Percentiles rank a stretch among this genome's conserved stretches.
phyloP scores from a whole-genome alignment of 2,329 filamentous ascomycete species.

The Monosporascus sp. region DNA sequence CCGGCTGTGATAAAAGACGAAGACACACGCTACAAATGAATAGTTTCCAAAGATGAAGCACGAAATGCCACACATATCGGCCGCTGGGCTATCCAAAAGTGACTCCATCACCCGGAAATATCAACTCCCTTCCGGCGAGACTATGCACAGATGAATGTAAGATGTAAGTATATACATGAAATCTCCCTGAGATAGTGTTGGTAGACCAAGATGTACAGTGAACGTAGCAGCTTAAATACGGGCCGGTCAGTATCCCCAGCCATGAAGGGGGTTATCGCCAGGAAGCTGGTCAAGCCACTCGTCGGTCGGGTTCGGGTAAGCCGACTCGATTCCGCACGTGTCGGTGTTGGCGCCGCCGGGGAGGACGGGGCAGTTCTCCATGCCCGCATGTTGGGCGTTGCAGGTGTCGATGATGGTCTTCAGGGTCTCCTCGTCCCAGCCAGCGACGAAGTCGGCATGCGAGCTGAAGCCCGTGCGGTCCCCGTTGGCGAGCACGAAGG shows the following conservation, averaged over 20 bases:
- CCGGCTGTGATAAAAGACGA: too few relatives aligned
- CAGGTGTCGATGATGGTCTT: slow-evolving; percentile 64
- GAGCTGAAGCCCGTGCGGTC: slow-evolving; percentile 65
- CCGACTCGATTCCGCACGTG: slow-evolving; percentile 45
- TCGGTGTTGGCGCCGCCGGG: slow-evolving; percentile 43
- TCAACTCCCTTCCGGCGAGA: too few relatives aligned
- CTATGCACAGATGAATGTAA: too few relatives aligned
- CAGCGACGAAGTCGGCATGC: slow-evolving; percentile 68
- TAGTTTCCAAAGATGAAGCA: too few relatives aligned
- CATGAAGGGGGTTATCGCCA: slow-evolving; percentile 49
- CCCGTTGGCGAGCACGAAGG: slow-evolving; percentile 64
- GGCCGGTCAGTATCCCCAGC: slow-evolving; percentile 31
- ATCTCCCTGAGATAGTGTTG: not conserved
- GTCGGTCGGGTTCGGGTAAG: slow-evolving; percentile 41
- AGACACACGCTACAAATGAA: too few relatives aligned
- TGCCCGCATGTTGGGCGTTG: slow-evolving; percentile 50
- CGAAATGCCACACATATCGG: too few relatives aligned
- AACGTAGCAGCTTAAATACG: not conserved
- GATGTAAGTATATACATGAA: not conserved
- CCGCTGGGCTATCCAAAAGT: too few relatives aligned
- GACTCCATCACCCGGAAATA: too few relatives aligned
- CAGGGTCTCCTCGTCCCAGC: slow-evolving; percentile 60
- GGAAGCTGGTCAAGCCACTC: slow-evolving; percentile 41
- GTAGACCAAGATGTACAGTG: not conserved
- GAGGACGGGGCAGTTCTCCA: slow-evolving; percentile 57